phyloP scores from a whole-genome alignment of 1,284 basidiomycete genomes.

The Polyporus tsugae region DNA sequence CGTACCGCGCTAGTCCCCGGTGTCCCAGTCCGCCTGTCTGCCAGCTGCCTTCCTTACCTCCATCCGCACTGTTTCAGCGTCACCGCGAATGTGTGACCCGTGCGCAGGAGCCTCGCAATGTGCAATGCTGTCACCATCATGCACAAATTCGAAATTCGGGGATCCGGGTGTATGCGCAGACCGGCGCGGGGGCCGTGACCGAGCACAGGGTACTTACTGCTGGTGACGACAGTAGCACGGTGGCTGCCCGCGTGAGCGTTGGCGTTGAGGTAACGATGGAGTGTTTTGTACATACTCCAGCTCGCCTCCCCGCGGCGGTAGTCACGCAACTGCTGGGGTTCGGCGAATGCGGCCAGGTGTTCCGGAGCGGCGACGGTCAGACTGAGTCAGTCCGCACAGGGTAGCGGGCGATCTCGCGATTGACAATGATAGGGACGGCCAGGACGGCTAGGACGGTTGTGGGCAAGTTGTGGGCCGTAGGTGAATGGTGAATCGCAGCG shows the following conservation, averaged over 20 bases:
- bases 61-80: neutral
- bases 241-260: neutral
- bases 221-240: neutral
- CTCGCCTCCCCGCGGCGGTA: neutral
- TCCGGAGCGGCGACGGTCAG: constrained; percentile 1
- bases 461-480: neutral
- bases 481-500: neutral
- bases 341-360: constrained; percentile 11
- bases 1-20: neutral
- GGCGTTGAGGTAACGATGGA: constrained; percentile 9
- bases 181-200: neutral
- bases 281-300: constrained; percentile 2
- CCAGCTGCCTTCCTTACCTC: neutral
- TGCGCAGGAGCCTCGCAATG: neutral
- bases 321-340: neutral
- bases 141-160: neutral
- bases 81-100: neutral
- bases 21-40: neutral
- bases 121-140: neutral
- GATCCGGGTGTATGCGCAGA: neutral
- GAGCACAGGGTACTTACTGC: neutral
- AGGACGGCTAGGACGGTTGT: neutral
- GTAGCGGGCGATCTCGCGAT: neutral
- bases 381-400: neutral
- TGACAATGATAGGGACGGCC: neutral